Evolutionary conservation across 2,329 filamentous ascomycete genomes (phyloP), one percentile per base, ranked within the genome.

Genomic region (Cladosporium velox): DNA sequence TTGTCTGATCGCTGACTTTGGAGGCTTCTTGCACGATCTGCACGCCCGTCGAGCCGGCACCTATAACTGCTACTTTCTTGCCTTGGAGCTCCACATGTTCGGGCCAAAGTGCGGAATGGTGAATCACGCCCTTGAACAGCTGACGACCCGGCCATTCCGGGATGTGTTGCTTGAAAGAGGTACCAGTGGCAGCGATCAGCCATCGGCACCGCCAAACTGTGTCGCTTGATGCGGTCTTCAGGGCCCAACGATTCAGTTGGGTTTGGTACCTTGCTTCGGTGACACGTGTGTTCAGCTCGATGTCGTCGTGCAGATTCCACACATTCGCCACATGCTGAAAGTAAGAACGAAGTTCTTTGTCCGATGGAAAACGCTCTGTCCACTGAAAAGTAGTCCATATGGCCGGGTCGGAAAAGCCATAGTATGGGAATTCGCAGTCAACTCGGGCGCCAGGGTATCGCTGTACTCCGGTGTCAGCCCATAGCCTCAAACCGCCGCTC

Each of bases 271-370:
- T 54, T 26, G 51, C 51, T 11, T 15, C 26, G 18, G 24, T 54
- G 21, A 54, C 51, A 11, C 83, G 80, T 0, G 84, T 86, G 65
- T 86, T 83, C 73, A 87, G 87, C 1, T 81, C 77, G 15, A 80
- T 80, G 67, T 88, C 85, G 70, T 87, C 87, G 72, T 82, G 85
- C 34, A 89, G 76, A 24, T 82, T 76, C 14, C 87, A 71, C 1
- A 84, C 80, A 55, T 84, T 82, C 60, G 87, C 87, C 14, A 88
- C 83, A 52, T 88, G 84, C 24, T 86, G 80, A 70, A 89, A 89
- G 73, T 89, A 89, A 2, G 73, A 72, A 12, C 83, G 79, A 0
- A 89, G 77, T 51, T 89, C 75, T 12, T 67, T 55, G 49, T 71
- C 70, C 26, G 68, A 72, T 0, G 75, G 73, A 59, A 74, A 77